These are phyloP conservation scores for Chaetomium fimeti DNA, from an alignment of 495 filamentous ascomycete genomes.

Conservation along the genomic window DNA sequence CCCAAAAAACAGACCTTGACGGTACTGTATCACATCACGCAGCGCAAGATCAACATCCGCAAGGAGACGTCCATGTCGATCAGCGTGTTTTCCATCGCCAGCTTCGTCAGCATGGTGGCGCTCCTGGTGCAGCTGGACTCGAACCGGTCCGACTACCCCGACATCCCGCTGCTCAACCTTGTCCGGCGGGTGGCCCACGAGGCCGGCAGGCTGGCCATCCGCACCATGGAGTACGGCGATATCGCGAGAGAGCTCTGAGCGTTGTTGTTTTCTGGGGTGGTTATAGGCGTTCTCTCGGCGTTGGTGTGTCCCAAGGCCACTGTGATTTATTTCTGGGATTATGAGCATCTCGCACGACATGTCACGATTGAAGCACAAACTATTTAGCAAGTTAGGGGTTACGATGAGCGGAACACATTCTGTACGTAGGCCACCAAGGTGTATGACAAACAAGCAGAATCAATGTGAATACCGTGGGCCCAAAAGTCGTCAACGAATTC, in stretches of 20 bases:
- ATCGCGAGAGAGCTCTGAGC: constrained; percentile 27
- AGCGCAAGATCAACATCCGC: constrained; percentile 76
- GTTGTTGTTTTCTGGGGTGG: neutral
- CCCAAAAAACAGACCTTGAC: constrained; percentile 78
- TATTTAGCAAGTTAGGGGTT: neutral
- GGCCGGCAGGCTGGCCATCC: constrained; percentile 24
- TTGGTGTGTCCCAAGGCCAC: neutral
- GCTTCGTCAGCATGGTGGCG: constrained; percentile 71
- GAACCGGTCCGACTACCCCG: constrained; percentile 61
- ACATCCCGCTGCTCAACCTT: constrained; percentile 62
- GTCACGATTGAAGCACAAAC: neutral
- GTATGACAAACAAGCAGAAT: neutral
- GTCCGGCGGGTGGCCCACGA: constrained; percentile 47
- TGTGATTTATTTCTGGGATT: neutral
- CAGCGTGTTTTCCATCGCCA: constrained; percentile 70
- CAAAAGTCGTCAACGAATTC: constrained; percentile 18
- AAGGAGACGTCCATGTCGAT: constrained; percentile 79
- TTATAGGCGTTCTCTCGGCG: neutral
- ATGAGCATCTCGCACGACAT: neutral
- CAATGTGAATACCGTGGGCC: neutral
- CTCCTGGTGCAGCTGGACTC: constrained; percentile 68
- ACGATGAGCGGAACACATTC: neutral
- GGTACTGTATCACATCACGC: constrained; percentile 74
- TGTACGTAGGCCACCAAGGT: too few species aligned
- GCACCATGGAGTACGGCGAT: constrained; percentile 36